A percentile compares a stretch with the other conserved stretches of the same genome.
These are phyloP conservation scores for Pisolithus albus DNA, from an alignment of 768 basidiomycete species.

Conservation along the genomic window DNA sequence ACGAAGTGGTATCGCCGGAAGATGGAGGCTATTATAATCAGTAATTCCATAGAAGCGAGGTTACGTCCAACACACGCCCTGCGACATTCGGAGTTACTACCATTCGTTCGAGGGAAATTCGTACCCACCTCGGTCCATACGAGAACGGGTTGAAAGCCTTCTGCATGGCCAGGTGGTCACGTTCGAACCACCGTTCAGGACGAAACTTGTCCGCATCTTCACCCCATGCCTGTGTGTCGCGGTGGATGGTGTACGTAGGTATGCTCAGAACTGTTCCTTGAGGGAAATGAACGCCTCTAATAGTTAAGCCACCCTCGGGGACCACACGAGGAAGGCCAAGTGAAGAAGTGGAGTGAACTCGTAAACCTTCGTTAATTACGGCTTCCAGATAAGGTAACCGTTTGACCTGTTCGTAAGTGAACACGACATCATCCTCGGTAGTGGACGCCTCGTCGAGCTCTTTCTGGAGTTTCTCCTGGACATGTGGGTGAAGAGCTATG, in stretches of 20 bases:
- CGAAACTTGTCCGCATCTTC: slow-evolving; percentile 65
- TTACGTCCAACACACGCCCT: slow-evolving; percentile 85
- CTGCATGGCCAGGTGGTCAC: slow-evolving; percentile 52
- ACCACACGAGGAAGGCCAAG: slow-evolving; percentile 78
- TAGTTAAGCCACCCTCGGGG: slow-evolving; percentile 64
- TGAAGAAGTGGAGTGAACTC: slow-evolving; percentile 77
- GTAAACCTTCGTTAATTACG: slow-evolving; percentile 79
- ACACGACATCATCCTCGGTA: slow-evolving; percentile 52
- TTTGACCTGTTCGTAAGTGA: slow-evolving; percentile 65
- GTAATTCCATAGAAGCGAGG: slow-evolving; percentile 70
- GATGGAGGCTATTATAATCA: slow-evolving; percentile 77
- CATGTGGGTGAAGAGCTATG: slow-evolving; percentile 59
- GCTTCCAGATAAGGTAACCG: slow-evolving; percentile 75
- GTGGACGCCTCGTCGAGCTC: slow-evolving; percentile 62
- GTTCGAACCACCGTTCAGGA: slow-evolving; percentile 83
- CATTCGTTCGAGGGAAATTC: slow-evolving; percentile 3
- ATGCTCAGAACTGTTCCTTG: slow-evolving; percentile 72
- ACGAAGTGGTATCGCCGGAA: slow-evolving; percentile 71
- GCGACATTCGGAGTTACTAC: not conserved
- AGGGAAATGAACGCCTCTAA: slow-evolving; percentile 51
- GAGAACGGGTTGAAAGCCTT: slow-evolving; percentile 84
- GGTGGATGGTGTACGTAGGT: slow-evolving; percentile 79
- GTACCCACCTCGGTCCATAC: slow-evolving; percentile 60
- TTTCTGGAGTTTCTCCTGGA: slow-evolving; percentile 64
- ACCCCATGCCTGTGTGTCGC: slow-evolving; percentile 68